phyloP scores from a whole-genome alignment of 768 basidiomycete species.

The Mycena kentingensis region DNA sequence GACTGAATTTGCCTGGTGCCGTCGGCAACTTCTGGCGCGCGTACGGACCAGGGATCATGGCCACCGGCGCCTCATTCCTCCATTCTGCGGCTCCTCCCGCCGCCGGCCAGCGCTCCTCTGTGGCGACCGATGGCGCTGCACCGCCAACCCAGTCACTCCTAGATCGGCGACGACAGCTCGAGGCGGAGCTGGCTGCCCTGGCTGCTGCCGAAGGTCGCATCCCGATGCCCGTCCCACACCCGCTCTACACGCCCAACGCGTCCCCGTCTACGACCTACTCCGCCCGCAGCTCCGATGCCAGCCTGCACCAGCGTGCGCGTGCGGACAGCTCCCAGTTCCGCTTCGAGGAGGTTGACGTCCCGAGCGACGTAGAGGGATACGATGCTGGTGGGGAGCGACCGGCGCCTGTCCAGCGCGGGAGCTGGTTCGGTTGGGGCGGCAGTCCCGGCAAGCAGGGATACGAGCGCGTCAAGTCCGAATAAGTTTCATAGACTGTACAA shows the following conservation, averaged over 20 bases:
- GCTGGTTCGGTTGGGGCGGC: conserved; percentile 58
- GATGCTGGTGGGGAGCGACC: conserved; percentile 36
- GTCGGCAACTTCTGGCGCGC: conserved; percentile 65
- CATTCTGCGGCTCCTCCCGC: conserved; percentile 52
- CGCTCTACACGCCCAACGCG: conserved; percentile 36
- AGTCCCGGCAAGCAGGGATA: conserved; percentile 40
- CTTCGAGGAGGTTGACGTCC: conserved; percentile 74
- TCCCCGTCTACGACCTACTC: conserved; percentile 27
- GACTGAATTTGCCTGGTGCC: conserved; percentile 34
- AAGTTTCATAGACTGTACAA: too few relatives aligned
- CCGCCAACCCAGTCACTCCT: conserved; percentile 37
- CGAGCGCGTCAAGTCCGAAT: conserved; percentile 57
- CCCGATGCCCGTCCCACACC: conserved; percentile 20
- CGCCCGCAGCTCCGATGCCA: conserved; percentile 30
- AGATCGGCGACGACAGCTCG: conserved; percentile 52
- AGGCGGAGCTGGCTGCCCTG: conserved; percentile 61
- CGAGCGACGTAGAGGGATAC: conserved; percentile 69
- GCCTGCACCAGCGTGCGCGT: conserved; percentile 45
- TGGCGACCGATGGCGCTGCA: conserved; percentile 31
- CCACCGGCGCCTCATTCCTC: conserved; percentile 65
- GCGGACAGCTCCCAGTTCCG: conserved; percentile 37
- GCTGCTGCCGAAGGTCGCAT: conserved; percentile 22
- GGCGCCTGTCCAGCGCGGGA: conserved; percentile 27
- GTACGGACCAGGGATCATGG: conserved; percentile 74
- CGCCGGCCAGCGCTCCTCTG: too few relatives aligned